phyloP scores from a whole-genome alignment of 164 flowering plant genomes.

The Vitis cinerea region DNA sequence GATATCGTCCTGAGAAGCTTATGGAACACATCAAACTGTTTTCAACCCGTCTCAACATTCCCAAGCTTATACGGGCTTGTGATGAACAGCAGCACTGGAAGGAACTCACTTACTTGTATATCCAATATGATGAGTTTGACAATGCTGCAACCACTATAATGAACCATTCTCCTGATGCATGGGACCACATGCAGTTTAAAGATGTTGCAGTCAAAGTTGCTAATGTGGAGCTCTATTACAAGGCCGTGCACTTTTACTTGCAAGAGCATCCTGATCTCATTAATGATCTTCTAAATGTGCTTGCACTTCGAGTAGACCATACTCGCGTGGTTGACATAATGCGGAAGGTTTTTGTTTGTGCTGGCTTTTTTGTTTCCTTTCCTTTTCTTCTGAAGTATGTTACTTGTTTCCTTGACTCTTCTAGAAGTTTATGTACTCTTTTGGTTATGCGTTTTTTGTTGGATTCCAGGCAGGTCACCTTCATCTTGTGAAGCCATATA shows the following conservation, averaged over 20 bases:
- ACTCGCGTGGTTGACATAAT: constrained; percentile 97
- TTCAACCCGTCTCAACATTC: constrained; percentile 92
- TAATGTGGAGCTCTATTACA: constrained; percentile 95
- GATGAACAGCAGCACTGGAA: constrained; percentile 99
- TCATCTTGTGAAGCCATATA: constrained; percentile 95
- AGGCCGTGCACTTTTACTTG: constrained; percentile 96
- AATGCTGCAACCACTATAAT: constrained; percentile 98
- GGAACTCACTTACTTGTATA: constrained; percentile 89
- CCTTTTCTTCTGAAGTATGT: not conserved
- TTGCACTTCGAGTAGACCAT: constrained; percentile 92
- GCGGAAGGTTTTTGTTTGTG: constrained; percentile 66
- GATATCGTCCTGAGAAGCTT: constrained; percentile 96
- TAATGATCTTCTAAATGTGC: constrained; percentile 92
- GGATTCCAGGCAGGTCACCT: constrained; percentile 82
- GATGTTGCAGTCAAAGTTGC: constrained; percentile 95
- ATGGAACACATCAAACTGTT: constrained; percentile 99
- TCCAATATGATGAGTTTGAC: constrained; percentile 97
- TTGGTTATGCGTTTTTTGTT: not conserved
- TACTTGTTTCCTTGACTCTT: not conserved
- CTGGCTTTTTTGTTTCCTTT: not conserved
- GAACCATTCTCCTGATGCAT: constrained; percentile 99
- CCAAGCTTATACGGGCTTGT: constrained; percentile 93
- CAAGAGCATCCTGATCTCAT: constrained; percentile 98
- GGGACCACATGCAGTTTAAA: constrained; percentile 99
- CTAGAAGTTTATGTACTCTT: not conserved